Base-by-base conservation (phyloP, 768 basidiomycete species). In the Russula vinacea region DNA sequence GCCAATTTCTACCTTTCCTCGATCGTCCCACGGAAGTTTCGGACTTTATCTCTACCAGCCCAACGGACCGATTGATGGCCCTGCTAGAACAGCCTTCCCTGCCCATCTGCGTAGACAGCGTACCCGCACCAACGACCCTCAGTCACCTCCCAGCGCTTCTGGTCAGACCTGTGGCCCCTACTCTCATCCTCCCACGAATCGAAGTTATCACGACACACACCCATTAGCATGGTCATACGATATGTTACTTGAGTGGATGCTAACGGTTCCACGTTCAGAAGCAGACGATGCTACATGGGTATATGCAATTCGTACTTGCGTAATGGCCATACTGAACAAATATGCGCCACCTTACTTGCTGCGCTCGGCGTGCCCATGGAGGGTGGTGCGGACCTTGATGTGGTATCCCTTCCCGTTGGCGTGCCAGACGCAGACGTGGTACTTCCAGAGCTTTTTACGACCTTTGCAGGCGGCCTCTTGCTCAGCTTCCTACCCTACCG, bases 291-390 rank as follows among this genome's bases (percentile, higher is more conserved):
- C 57, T n/a, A 32, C 47, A 26, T 69, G 68, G 66, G 62, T 67
- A 58, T 62, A 53, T 42, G 40, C 60, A 26, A 60, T 69, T 16
- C 68, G 68, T 26, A 19, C 56, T 13, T 69, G 68, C 50, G 68
- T 69, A 13, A 67, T 69, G 66, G 62, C 62, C 66, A 64, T 60
- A 67, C 59, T 26, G 68, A 69, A 57, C 68, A 69, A 53, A 67
- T 69, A 35, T 67, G 66, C 45, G 66, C 64, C 40, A 64, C 47
- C 4, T 44, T 69, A 49, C 66, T 69, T 49, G 56, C 60, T 39
- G 68, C 68, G 22, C 66, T 69, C 56, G 68, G 68, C 24, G 66
- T 69, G 37, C 68, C 68, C 24, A 64, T 69, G 62, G 68, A 69
- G 56, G 68, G 68, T 22, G 52, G 62, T 9, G 66, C 61, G 16